These are phyloP conservation scores for Neurospora terricola DNA, from an alignment of 495 filamentous ascomycete species.

Conservation along the genomic window DNA sequence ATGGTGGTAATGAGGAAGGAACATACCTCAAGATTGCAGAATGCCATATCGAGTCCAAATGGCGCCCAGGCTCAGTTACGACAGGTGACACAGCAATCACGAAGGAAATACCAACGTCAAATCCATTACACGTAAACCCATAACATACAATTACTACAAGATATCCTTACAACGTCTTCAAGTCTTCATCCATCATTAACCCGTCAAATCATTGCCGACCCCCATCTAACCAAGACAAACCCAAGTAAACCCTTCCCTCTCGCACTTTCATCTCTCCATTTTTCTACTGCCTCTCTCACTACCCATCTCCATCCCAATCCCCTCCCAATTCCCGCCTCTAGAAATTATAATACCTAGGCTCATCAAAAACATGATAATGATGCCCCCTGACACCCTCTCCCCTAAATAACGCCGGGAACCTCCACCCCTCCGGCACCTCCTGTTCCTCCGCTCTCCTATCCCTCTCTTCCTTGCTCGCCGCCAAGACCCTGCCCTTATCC, in stretches of 20 bases:
- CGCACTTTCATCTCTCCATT: neutral
- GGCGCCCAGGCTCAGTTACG: too few species aligned
- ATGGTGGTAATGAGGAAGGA: too few species aligned
- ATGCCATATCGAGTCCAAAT: too few species aligned
- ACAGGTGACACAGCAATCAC: neutral
- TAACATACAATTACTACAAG: neutral
- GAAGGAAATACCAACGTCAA: neutral
- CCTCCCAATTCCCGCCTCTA: neutral
- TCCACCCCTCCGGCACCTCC: conserved; percentile 61
- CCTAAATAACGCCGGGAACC: conserved; percentile 82
- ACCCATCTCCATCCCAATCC: conserved; percentile 1
- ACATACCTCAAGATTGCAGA: too few species aligned
- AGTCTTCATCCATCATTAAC: neutral
- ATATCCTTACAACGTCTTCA: neutral
- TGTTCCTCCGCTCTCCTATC: conserved; percentile 44
- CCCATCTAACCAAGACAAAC: neutral
- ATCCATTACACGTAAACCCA: neutral
- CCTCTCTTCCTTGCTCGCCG: conserved; percentile 17
- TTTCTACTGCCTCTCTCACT: neutral
- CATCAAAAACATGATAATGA: conserved; percentile 90
- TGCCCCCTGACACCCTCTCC: conserved; percentile 85
- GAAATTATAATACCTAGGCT: conserved; percentile 63
- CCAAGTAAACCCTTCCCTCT: neutral
- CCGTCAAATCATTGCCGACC: neutral
- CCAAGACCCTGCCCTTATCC: conserved; percentile 39